Conservation (phyloP, 2,329 filamentous ascomycete species). For the Stagonosporopsis tanaceti region DNA sequence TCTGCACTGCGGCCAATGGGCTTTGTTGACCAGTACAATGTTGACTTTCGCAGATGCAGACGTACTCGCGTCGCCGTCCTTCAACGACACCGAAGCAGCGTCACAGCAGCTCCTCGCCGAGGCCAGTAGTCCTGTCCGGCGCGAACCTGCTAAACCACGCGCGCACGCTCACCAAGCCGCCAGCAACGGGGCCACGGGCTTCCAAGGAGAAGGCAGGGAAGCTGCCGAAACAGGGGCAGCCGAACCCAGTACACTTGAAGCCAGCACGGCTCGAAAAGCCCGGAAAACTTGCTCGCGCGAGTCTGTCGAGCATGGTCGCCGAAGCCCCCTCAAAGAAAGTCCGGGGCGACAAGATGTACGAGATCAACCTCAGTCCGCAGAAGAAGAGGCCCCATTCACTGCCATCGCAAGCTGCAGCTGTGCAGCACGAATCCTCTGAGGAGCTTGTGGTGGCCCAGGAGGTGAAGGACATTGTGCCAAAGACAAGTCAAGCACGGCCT, state of each 20-base stretch:
- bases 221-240: constrained; percentile 4
- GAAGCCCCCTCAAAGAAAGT: background rate
- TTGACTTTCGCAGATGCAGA: background rate
- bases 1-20: background rate
- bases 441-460: no score
- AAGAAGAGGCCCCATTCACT: constrained; percentile 4
- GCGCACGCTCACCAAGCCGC: constrained; percentile 24
- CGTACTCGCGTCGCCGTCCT: constrained; percentile 1
- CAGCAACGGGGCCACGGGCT: background rate
- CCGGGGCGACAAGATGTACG: constrained; percentile 8
- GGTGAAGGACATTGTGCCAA: background rate
- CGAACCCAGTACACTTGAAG: background rate
- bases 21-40: constrained; percentile 2
- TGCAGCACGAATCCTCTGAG: background rate
- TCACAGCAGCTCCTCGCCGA: constrained; percentile 37
- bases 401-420: background rate
- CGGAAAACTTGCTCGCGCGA: constrained; percentile 1
- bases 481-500: constrained; percentile 6
- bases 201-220: background rate
- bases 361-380: constrained; percentile 5
- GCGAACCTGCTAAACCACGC: constrained; percentile 44
- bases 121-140: constrained; percentile 14
- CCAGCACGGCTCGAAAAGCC: background rate
- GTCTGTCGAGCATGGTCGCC: background rate
- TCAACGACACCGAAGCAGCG: constrained; percentile 27